Evolutionary conservation across 495 filamentous ascomycete species (phyloP).

Genomic region (Neurospora discreta): DNA sequence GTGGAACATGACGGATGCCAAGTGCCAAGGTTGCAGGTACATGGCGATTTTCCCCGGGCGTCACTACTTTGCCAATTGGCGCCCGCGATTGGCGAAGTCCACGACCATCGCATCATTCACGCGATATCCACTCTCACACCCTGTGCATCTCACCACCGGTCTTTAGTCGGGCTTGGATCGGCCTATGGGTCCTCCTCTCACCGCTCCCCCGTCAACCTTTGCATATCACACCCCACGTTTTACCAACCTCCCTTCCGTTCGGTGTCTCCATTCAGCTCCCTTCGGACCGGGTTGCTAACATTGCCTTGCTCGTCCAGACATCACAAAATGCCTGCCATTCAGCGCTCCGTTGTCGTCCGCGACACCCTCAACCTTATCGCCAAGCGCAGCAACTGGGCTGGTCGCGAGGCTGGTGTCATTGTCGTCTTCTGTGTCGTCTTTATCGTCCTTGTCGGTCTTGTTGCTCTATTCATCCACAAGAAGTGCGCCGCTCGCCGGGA

Average conservation of each 20-base stretch:
- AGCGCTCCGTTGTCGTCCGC: constrained; percentile 35
- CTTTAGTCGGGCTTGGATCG: background rate
- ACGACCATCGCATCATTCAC: background rate
- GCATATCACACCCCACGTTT: background rate
- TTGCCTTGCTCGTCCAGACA: background rate
- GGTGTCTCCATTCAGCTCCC: background rate
- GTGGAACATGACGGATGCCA: background rate
- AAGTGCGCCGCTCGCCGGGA: constrained; percentile 28
- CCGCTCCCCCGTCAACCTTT: background rate
- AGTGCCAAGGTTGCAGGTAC: background rate
- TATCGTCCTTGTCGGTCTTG: constrained; percentile 37
- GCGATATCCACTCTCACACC: background rate
- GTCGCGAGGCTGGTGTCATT: constrained; percentile 42
- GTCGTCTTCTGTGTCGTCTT: constrained; percentile 50
- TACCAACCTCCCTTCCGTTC: background rate
- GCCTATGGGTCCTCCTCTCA: background rate
- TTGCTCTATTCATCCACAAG: constrained; percentile 35
- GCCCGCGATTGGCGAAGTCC: background rate
- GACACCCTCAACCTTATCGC: constrained; percentile 32
- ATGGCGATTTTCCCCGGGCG: background rate
- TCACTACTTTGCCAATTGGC: background rate
- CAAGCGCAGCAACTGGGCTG: constrained; percentile 42
- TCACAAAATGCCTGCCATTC: constrained; percentile 36
- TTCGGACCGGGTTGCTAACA: constrained; percentile 2
- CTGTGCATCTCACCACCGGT: background rate